These are phyloP conservation scores for Tinospora cordifolia DNA, from an alignment of 164 flowering plant genomes.

Conservation along the genomic window DNA sequence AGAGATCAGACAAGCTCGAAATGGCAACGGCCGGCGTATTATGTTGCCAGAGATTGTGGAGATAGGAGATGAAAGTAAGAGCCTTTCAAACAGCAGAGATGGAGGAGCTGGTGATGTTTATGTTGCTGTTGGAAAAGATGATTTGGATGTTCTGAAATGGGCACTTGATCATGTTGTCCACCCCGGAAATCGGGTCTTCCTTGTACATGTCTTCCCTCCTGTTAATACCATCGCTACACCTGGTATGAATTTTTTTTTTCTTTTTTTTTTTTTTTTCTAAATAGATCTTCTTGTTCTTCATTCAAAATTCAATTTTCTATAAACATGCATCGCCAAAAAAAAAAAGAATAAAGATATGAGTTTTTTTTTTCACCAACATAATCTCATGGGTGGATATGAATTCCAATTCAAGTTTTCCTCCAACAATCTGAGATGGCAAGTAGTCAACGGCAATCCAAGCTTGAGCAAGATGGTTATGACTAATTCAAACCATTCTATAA, in stretches of 20 bases:
- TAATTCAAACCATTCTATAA: too few species aligned
- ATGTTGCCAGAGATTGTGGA: conserved; percentile 60
- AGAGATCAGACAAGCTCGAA: conserved; percentile 11
- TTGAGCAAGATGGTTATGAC: too few species aligned
- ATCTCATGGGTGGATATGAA: neutral
- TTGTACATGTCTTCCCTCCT: conserved; percentile 71
- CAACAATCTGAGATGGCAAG: neutral
- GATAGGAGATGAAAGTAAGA: conserved; percentile 41
- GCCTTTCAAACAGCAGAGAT: conserved; percentile 17
- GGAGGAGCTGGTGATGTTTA: conserved; percentile 40
- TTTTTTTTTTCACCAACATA: neutral
- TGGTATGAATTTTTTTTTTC: too few species aligned
- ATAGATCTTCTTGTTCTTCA: neutral
- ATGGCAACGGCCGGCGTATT: neutral
- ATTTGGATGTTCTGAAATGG: conserved; percentile 62
- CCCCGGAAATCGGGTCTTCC: conserved; percentile 47
- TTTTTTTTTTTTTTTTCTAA: too few species aligned
- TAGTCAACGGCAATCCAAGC: neutral
- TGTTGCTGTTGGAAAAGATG: conserved; percentile 75
- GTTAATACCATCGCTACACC: conserved; percentile 58
- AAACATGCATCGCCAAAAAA: neutral
- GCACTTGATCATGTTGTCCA: conserved; percentile 45
- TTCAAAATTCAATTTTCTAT: neutral
- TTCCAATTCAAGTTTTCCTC: neutral
- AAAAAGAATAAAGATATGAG: too few species aligned